Evolutionary conservation across 257 asterid genomes (phyloP).

Genomic region (Solanum piurae): DNA sequence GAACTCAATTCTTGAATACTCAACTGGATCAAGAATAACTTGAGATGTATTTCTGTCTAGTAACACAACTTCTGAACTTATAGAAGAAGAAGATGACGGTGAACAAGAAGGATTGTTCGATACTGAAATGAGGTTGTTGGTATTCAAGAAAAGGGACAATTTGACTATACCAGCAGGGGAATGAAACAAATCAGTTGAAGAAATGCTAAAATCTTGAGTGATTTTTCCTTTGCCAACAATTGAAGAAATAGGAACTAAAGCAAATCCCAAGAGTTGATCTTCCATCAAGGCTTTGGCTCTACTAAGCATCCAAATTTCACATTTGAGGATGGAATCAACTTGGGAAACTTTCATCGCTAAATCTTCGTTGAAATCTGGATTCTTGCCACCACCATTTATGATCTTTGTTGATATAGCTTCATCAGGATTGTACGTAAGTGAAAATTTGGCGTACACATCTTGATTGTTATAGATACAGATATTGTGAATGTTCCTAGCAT

Average conservation of each 20-base stretch:
- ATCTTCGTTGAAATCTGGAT: constrained; percentile 41
- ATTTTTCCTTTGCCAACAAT: constrained; percentile 35
- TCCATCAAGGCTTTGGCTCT: constrained; percentile 53
- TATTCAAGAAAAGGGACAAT: constrained; percentile 32
- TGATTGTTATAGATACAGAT: constrained; percentile 67
- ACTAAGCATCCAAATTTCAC: constrained; percentile 76
- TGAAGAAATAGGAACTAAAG: constrained; percentile 43
- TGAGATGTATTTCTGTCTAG: constrained; percentile 26
- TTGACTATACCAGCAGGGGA: constrained; percentile 65
- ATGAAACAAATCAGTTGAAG: constrained; percentile 62
- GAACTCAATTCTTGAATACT: constrained; percentile 48
- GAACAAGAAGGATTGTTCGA: constrained; percentile 3
- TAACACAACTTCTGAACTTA: background rate
- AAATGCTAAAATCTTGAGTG: constrained; percentile 41
- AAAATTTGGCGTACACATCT: constrained; percentile 62
- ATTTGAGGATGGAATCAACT: constrained; percentile 40
- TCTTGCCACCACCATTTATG: constrained; percentile 42
- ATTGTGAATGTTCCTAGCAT: constrained; percentile 65
- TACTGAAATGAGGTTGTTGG: constrained; percentile 11
- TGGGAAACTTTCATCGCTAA: constrained; percentile 32
- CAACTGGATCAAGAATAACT: constrained; percentile 5
- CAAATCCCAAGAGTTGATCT: constrained; percentile 63
- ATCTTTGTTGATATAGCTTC: constrained; percentile 32
- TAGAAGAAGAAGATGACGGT: background rate
- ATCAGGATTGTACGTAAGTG: constrained; percentile 59